phyloP scores from a whole-genome alignment of 2,329 filamentous ascomycete genomes.

The Sordariomycetes sp. region DNA sequence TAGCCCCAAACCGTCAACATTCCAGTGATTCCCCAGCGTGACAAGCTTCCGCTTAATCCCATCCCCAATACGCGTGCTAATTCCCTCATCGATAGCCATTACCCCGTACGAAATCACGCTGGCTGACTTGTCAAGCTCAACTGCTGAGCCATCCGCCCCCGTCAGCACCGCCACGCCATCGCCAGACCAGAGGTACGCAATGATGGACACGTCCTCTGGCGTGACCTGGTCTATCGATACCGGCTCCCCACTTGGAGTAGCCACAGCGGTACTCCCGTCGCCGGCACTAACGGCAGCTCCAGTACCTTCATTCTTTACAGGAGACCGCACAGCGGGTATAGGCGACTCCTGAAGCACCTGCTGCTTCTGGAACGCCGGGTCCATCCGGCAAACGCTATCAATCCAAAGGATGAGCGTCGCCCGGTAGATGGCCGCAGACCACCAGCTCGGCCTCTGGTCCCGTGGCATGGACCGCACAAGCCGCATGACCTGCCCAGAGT shows the following conservation, averaged over 20 bases:
- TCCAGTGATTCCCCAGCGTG: conserved; percentile 24
- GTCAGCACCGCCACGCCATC: conserved; percentile 23
- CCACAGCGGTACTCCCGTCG: conserved; percentile 15
- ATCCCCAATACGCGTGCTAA: conserved; percentile 27
- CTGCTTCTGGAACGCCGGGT: conserved; percentile 17
- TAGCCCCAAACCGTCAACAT: conserved; percentile 11
- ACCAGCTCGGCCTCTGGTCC: conserved; percentile 53
- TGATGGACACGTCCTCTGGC: conserved; percentile 21
- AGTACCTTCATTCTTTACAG: conserved; percentile 5
- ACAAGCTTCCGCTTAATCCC: conserved; percentile 30
- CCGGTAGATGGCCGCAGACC: conserved; percentile 58
- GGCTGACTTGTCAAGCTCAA: conserved; percentile 21
- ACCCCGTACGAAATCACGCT: conserved; percentile 26
- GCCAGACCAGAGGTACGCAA: conserved; percentile 23
- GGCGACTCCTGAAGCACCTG: conserved; percentile 7
- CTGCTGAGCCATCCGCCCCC: conserved; percentile 15
- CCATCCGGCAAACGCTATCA: conserved; percentile 30
- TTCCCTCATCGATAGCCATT: conserved; percentile 22
- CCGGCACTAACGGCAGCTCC: conserved; percentile 3
- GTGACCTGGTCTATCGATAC: conserved; percentile 25
- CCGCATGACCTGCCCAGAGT: conserved; percentile 53
- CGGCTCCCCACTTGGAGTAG: conserved; percentile 1
- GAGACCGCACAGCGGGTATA: conserved; percentile 4
- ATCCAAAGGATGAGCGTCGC: conserved; percentile 49
- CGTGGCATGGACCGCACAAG: conserved; percentile 46